phyloP scores from a whole-genome alignment of 78 protist genomes.

The Dictyostelium capitatum region DNA sequence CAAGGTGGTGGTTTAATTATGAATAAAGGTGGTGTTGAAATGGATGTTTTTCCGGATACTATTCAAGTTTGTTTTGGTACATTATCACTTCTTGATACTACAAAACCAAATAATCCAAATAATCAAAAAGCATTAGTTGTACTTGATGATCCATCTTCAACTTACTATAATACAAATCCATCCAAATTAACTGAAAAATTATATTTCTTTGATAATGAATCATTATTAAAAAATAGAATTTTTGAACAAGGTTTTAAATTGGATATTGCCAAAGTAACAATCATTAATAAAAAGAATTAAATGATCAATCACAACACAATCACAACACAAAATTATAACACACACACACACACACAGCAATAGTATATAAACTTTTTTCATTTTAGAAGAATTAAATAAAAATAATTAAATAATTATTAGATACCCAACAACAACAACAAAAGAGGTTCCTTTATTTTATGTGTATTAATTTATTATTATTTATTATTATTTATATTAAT shows the following conservation, averaged over 20 bases:
- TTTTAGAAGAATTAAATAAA: neutral
- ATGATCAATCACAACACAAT: no score
- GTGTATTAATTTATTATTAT: no score
- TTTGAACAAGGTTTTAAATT: conserved; percentile 17
- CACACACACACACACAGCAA: no score
- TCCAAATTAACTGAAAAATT: neutral
- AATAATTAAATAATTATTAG: no score
- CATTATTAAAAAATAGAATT: neutral
- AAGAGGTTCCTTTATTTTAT: no score
- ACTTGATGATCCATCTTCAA: neutral
- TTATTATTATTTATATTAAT: no score
- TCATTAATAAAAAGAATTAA: neutral
- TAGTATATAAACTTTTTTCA: no score
- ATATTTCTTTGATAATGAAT: conserved; percentile 1
- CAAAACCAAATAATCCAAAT: neutral
- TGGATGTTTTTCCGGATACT: neutral
- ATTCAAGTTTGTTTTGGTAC: conserved; percentile 24
- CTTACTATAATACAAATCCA: conserved; percentile 16
- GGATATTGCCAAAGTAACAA: conserved; percentile 4
- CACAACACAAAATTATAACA: no score
- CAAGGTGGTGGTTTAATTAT: neutral
- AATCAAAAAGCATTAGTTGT: neutral
- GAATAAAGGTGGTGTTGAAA: conserved; percentile 33
- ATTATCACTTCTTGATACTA: neutral
- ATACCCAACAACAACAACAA: neutral